Conservation (phyloP, 441 rosid genomes). For the Brassica balearica region DNA sequence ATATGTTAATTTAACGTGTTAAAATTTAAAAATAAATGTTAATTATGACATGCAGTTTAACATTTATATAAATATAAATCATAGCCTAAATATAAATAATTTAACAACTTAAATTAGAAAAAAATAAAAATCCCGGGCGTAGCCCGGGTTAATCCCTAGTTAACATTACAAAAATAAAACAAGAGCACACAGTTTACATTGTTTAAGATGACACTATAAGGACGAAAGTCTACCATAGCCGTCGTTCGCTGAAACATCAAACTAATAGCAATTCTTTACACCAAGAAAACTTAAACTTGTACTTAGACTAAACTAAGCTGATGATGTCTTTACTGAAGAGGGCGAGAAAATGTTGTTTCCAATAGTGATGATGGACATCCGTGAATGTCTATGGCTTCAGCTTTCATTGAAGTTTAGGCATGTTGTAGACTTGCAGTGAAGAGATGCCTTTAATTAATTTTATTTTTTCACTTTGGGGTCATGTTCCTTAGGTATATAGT, state of each 20-base stretch:
- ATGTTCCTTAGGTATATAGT: neutral
- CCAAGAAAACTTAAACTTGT: no score
- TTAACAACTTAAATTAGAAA: no score
- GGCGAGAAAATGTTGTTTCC: neutral
- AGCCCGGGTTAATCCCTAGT: no score
- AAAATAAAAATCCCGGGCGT: no score
- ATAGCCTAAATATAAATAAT: no score
- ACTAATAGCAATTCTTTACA: no score
- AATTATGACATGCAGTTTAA: no score
- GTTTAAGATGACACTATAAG: neutral
- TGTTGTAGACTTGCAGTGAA: neutral
- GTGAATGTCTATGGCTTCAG: neutral
- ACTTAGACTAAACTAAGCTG: neutral
- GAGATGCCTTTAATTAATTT: neutral
- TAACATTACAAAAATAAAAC: neutral
- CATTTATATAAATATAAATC: no score
- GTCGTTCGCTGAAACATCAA: neutral
- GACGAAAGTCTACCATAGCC: neutral
- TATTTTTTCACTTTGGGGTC: neutral
- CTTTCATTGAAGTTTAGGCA: neutral
- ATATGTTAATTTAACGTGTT: no score
- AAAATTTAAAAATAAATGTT: no score
- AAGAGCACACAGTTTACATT: neutral
- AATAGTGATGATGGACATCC: constrained; percentile 6
- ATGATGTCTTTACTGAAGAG: neutral